Evolutionary conservation across 331 rosid genomes (phyloP).

Genomic region (Pyracantha coccinea): DNA sequence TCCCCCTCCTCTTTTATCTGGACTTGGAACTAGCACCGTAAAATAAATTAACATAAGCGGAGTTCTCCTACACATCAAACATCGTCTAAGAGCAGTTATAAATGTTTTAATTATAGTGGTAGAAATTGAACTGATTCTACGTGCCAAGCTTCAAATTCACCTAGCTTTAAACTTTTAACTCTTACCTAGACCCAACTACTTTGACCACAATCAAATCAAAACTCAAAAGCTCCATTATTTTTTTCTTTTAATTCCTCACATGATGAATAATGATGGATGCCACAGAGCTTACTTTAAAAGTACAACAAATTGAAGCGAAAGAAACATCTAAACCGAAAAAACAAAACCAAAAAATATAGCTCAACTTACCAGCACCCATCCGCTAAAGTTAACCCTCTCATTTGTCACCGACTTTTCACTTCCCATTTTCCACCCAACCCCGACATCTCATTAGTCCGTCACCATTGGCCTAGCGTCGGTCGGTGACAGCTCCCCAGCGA

Average conservation of each 20-base stretch:
- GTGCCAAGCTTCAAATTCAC: not conserved
- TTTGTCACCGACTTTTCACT: slow-evolving; percentile 9
- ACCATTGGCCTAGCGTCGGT: slow-evolving; percentile 5
- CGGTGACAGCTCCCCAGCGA: slow-evolving; percentile 9
- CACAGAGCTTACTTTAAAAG: not conserved
- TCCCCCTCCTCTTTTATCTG: no score
- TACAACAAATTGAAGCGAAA: slow-evolving; percentile 11
- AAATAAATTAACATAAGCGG: no score
- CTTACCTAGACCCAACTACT: not conserved
- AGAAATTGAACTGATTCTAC: no score
- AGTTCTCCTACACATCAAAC: no score
- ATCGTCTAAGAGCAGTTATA: no score
- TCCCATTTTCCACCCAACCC: not conserved
- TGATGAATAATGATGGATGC: not conserved
- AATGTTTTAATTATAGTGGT: not conserved
- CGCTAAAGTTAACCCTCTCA: not conserved
- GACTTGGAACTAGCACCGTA: no score
- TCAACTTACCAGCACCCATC: not conserved
- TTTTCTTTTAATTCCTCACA: not conserved
- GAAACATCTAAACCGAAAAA: slow-evolving; percentile 13
- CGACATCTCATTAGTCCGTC: slow-evolving; percentile 26
- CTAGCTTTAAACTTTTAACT: not conserved
- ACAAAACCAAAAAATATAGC: not conserved
- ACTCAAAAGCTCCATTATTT: not conserved
- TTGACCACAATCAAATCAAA: not conserved